Percentiles rank a stretch among this genome's conserved stretches.
Conservation (phyloP, 129 eudicot genomes). For the carrot (Daucus carota) region DNA sequence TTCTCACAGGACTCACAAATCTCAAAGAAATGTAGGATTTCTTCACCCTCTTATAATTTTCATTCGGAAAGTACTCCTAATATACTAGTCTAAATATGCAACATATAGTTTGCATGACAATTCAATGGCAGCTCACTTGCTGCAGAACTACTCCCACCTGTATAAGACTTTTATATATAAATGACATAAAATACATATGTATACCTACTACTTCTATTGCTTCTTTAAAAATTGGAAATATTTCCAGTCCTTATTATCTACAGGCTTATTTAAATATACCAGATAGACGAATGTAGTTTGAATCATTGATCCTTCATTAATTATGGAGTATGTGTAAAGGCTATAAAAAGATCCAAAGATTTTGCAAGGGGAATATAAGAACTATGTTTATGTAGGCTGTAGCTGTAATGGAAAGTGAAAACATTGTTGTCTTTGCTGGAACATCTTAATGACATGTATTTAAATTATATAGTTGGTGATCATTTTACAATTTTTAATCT, state of each 20-base stretch:
- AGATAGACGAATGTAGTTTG: neutral
- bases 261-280: neutral
- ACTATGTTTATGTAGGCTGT: neutral
- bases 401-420: neutral
- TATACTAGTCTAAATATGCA: constrained; percentile 4
- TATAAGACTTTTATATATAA: neutral
- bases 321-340: neutral
- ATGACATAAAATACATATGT: neutral
- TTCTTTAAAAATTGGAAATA: neutral
- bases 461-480: neutral
- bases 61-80: constrained; percentile 1
- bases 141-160: neutral
- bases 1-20: constrained; percentile 50
- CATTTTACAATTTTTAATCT: neutral
- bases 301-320: neutral
- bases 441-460: neutral
- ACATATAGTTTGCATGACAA: neutral
- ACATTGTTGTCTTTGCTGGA: neutral
- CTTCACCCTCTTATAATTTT: constrained; percentile 14
- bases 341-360: neutral
- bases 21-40: constrained; percentile 62
- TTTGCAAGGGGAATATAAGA: neutral
- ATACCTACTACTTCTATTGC: neutral
- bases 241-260: neutral
- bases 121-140: neutral